These are phyloP conservation scores for Leptographium lundbergii DNA, from an alignment of 2,329 filamentous ascomycete genomes.

Conservation along the genomic window DNA sequence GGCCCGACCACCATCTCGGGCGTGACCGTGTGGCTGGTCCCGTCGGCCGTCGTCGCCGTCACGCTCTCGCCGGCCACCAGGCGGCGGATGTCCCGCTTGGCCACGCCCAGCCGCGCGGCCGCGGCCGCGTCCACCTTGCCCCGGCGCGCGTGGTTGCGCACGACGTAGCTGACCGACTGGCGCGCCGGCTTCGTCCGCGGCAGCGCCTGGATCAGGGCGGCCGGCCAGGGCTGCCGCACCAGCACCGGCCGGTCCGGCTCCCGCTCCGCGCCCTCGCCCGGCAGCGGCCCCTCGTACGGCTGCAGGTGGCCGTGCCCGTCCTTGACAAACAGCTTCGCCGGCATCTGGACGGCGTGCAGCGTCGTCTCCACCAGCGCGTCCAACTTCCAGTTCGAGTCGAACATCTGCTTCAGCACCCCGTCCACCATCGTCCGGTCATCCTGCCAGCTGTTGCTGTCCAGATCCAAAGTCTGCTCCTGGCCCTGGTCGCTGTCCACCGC, in stretches of 20 bases:
- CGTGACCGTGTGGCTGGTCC: conserved; percentile 44
- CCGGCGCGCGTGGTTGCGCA: conserved; percentile 61
- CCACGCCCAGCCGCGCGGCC: conserved; percentile 54
- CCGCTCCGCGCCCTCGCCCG: conserved; percentile 26
- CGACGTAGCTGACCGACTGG: conserved; percentile 73
- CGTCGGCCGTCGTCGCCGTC: conserved; percentile 43
- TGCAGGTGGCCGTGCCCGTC: conserved; percentile 52
- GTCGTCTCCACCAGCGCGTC: conserved; percentile 57
- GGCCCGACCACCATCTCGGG: conserved; percentile 77
- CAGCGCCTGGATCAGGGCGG: conserved; percentile 47
- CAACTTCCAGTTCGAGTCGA: conserved; percentile 61
- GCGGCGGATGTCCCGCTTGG: conserved; percentile 39
- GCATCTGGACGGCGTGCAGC: conserved; percentile 53
- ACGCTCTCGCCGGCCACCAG: conserved; percentile 55
- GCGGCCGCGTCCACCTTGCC: conserved; percentile 64
- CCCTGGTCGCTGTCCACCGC: conserved; percentile 11
- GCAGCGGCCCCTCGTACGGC: conserved; percentile 56
- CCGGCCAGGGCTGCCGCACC: conserved; percentile 69
- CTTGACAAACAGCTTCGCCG: conserved; percentile 57
- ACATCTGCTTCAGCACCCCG: conserved; percentile 61
- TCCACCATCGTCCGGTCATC: conserved; percentile 39
- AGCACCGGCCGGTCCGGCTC: conserved; percentile 58
- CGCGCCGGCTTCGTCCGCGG: conserved; percentile 54
- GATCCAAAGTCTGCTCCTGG: neutral
- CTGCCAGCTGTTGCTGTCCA: conserved; percentile 4